Conservation (phyloP, 441 rosid species). For the Bocquillonia castaneifolia region DNA sequence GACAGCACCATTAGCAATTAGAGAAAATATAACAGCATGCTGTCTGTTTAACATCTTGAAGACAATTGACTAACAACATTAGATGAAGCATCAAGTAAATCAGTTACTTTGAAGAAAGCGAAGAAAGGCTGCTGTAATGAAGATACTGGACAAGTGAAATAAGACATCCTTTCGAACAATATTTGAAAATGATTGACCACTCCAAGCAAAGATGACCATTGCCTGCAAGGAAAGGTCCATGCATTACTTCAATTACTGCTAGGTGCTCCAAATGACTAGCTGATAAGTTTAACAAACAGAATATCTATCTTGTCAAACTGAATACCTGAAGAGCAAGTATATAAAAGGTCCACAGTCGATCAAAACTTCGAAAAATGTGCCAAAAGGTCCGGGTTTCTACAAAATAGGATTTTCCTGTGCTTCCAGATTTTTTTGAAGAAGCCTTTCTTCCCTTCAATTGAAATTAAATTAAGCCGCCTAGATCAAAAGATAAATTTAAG, state of each 20-base stretch:
- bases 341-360: constrained; percentile 93
- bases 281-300: not conserved
- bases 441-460: constrained; percentile 58
- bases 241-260: not conserved
- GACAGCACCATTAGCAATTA: not conserved
- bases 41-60: not conserved
- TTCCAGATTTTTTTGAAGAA: constrained; percentile 39
- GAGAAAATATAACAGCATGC: not conserved
- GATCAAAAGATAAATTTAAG: constrained; percentile 16
- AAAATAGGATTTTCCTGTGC: constrained; percentile 90
- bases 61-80: not conserved
- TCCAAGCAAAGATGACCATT: constrained; percentile 82
- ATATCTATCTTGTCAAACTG: constrained; percentile 13
- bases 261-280: not conserved
- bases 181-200: constrained; percentile 48
- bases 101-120: constrained; percentile 81
- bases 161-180: constrained; percentile 58
- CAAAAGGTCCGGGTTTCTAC: constrained; percentile 91
- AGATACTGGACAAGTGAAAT: constrained; percentile 74
- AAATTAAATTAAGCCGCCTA: constrained; percentile 21
- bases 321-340: constrained; percentile 83
- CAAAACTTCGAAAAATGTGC: constrained; percentile 95
- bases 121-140: constrained; percentile 90
- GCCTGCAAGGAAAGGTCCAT: constrained; percentile 46
- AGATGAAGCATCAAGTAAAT: not conserved